These are phyloP conservation scores for Colletotrichum costaricense DNA, from an alignment of 2,329 filamentous ascomycete species.

Conservation along the genomic window DNA sequence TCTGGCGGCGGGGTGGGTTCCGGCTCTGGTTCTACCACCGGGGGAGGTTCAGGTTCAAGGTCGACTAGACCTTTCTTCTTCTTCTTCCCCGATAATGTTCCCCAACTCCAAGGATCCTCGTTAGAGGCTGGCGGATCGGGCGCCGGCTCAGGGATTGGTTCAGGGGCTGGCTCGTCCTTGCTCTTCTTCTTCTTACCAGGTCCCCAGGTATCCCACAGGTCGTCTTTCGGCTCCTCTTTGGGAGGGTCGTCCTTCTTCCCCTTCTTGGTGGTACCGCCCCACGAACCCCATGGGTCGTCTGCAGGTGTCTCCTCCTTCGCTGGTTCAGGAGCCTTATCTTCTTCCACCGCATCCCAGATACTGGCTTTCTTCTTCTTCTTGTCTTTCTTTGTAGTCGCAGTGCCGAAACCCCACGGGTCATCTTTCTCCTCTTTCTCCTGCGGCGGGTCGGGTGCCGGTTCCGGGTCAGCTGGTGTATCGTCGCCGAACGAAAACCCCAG, in stretches of 20 bases:
- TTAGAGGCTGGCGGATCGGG: conserved; percentile 42
- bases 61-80: conserved; percentile 46
- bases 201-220: conserved; percentile 41
- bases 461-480: conserved; percentile 31
- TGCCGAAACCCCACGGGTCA: conserved; percentile 46
- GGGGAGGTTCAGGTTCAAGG: conserved; percentile 39
- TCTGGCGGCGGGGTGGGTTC: conserved; percentile 40
- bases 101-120: conserved; percentile 50
- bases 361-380: conserved; percentile 56
- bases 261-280: conserved; percentile 51
- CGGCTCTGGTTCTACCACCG: conserved; percentile 34
- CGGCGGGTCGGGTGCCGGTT: conserved; percentile 11
- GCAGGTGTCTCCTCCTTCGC: conserved; percentile 40
- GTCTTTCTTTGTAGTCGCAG: conserved; percentile 52
- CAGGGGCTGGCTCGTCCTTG: conserved; percentile 40
- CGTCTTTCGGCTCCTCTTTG: conserved; percentile 35
- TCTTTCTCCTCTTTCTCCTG: conserved; percentile 50
- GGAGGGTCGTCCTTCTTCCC: conserved; percentile 48
- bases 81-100: conserved; percentile 47
- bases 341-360: conserved; percentile 50
- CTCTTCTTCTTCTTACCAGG: conserved; percentile 45
- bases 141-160: conserved; percentile 38
- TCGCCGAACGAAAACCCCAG: conserved; percentile 62
- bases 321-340: conserved; percentile 43
- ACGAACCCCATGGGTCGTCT: conserved; percentile 42